Evolutionary conservation across 345 rosid species (phyloP), one percentile per base, ranked within the genome.

Genomic region (Hypericum androsaemum): DNA sequence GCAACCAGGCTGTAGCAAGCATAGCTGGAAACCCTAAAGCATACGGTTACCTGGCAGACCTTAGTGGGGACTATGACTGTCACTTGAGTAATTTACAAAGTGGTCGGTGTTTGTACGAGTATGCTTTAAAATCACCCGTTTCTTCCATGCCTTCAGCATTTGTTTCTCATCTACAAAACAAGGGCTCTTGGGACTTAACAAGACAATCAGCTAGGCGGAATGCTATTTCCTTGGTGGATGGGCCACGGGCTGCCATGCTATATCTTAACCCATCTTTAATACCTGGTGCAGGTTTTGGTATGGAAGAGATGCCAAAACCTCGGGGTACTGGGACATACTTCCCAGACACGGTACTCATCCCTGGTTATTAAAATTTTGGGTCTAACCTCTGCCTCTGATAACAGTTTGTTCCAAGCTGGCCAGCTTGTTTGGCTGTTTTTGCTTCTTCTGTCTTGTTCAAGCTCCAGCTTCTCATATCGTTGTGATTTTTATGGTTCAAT

Each of bases 241-340:
- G 68, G 37, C 65, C 79, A 10, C 57, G 79, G 50, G 81, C 65
- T 16, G 54, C 64, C 38, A 74, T 71, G 67, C 77, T 66, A 52
- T 79, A 72, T 22, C 48, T 82, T 60, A 75, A 63, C 36, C 59
- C 80, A 57, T 79, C 67, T 36, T 45, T 82, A 47, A 47, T 80
- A 52, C 72, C 71, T 57, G 74, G 70, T 56, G 54, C 69, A 56
- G 69, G 65, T 49, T 83, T 74, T 70, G 79, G 73, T 17, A 64
- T 79, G 22, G 87, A 89, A 56, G 97, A 85, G 56, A 50, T 71
- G 68, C 65, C 80, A 47, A 89, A 76, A 74, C 84, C 79, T 40
- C 72, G 89, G 32, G 97, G 95, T 67, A 89, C 87, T 9, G 97
- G 95, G 64, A 89, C 95, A 32, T 89, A 83, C 74, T 77, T 89